Evolutionary conservation across 2,329 filamentous ascomycete species (phyloP).

Genomic region (Pyrenophora tritici-repentis): DNA sequence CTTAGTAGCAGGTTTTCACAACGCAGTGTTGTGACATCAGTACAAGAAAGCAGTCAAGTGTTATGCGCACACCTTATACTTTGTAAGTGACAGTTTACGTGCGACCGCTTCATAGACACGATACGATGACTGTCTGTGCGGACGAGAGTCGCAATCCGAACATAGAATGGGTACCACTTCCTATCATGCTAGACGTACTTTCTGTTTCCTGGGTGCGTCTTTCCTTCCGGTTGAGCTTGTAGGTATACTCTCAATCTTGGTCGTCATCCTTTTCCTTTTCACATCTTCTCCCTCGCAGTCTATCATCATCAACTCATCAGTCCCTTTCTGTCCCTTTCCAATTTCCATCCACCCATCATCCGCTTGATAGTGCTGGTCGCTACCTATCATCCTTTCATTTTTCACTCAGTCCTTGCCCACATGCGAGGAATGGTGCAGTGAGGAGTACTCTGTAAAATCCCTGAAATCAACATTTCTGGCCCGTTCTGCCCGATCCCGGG

Average conservation of each 20-base stretch:
- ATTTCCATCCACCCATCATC: neutral
- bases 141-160: too few relatives aligned
- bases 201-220: neutral
- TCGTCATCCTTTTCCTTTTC: too few relatives aligned
- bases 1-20: too few relatives aligned
- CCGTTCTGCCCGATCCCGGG: slow-evolving; percentile 1
- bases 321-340: neutral
- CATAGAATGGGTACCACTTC: neutral
- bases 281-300: neutral
- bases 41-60: too few relatives aligned
- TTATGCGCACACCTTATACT: too few relatives aligned
- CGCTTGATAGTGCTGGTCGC: slow-evolving; percentile 10
- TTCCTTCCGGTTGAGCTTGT: neutral
- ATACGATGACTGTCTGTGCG: too few relatives aligned
- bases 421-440: neutral
- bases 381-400: neutral
- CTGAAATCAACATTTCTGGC: neutral
- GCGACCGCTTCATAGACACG: too few relatives aligned
- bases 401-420: neutral
- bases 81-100: too few relatives aligned
- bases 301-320: neutral
- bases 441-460: neutral
- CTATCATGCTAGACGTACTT: neutral
- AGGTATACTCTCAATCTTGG: too few relatives aligned
- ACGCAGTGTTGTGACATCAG: too few relatives aligned